These are phyloP conservation scores for Hypoxylon sp. DNA, from an alignment of 2,329 filamentous ascomycete species.

Conservation along the genomic window DNA sequence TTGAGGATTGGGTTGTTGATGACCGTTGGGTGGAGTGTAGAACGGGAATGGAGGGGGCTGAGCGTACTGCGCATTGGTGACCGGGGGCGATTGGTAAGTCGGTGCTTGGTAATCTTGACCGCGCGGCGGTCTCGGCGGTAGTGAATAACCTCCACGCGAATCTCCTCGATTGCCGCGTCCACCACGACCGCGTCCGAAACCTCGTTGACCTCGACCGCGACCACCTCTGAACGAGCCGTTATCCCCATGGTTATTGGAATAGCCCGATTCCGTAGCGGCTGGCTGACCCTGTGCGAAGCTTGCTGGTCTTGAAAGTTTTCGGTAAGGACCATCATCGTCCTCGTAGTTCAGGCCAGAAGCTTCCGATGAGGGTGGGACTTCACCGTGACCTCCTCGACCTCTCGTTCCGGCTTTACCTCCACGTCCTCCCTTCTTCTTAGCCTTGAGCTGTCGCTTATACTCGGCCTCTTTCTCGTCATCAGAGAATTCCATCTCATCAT, in stretches of 20 bases:
- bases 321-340: conserved; percentile 76
- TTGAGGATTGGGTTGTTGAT: conserved; percentile 49
- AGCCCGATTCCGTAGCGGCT: conserved; percentile 52
- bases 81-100: conserved; percentile 46
- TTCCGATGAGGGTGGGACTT: conserved; percentile 48
- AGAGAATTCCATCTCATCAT: conserved; percentile 92
- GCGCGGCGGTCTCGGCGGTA: conserved; percentile 47
- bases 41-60: conserved; percentile 40
- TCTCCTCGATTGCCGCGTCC: conserved; percentile 53
- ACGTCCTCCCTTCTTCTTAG: conserved; percentile 63
- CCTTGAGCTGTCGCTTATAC: conserved; percentile 74
- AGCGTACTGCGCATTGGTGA: conserved; percentile 46
- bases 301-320: conserved; percentile 72
- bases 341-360: conserved; percentile 68
- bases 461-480: conserved; percentile 95
- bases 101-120: conserved; percentile 50
- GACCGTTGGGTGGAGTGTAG: conserved; percentile 51
- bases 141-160: conserved; percentile 54
- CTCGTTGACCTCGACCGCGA: conserved; percentile 56
- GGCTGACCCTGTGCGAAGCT: conserved; percentile 63
- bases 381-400: conserved; percentile 49
- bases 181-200: conserved; percentile 48
- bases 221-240: conserved; percentile 50
- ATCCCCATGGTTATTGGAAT: conserved; percentile 47
- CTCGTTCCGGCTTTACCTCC: conserved; percentile 50